Base-by-base conservation (phyloP, 1,284 basidiomycete species). In the Inonotus hispidus region DNA sequence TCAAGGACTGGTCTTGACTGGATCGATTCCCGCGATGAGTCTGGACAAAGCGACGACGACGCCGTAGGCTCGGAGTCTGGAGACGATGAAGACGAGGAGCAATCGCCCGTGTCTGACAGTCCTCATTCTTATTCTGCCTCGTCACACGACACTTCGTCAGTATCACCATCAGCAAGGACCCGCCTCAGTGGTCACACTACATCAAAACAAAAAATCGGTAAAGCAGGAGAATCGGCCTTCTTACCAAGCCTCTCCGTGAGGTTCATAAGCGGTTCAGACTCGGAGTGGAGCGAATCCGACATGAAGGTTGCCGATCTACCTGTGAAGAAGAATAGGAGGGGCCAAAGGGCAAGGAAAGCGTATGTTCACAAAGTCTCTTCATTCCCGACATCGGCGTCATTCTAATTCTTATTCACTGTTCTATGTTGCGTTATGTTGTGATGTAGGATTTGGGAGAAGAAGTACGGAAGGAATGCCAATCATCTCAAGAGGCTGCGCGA, bases 361-460 rank as follows among this genome's bases (percentile, higher is more conserved):
- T 96, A 73, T 82, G 93, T 88, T 43, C 49, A 65, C 23, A 52
- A 57, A 45, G 1, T 46, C 58, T 50, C 16, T 50, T 55, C 53
- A 59, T 46, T 66, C 46, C 53, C 55, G 60, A 58, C 47, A 3
- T 21, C 41, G 1, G 7, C 41, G 11, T 43, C 41, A 16, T 35
- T 53, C 21, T 53, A 21, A 27, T n/a, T 46, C 32, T 35, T 16
- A 19, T 21, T 45, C 23, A 46, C 21, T 25, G 16, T 57, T 41
- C 7, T 39, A 14, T 41, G 29, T 27, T 35, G 3, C 50, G 29
- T 52, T 32, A 5, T 37, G 39, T 27, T 49, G 43, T 53, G 13
- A 14, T 16, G 16, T 68, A 97, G 95, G 0, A 95, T 98, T 65
- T 98, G 95, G 94, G 95, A 97, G 77, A 95, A 95, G 76, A 98